Percentiles rank a stretch among this genome's conserved stretches.
Evolutionary conservation across 805 yeast genomes (phyloP).

Genomic region (Saccharomycopsis synnaedendra): DNA sequence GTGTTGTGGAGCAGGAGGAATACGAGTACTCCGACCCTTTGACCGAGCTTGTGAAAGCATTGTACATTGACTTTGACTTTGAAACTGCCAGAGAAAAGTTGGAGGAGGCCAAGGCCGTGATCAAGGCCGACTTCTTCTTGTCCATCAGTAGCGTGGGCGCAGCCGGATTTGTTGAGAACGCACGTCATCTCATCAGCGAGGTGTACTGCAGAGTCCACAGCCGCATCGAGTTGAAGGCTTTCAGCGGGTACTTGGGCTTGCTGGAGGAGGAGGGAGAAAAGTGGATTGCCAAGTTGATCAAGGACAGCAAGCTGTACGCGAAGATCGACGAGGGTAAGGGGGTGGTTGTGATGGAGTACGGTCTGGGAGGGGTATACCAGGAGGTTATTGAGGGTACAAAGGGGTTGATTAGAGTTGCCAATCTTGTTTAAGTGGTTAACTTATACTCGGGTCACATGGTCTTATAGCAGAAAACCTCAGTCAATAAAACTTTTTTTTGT

Average conservation of each 20-base stretch:
- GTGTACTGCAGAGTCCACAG: slow-evolving; percentile 44
- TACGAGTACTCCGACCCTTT: slow-evolving; percentile 60
- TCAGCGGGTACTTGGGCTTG: slow-evolving; percentile 34
- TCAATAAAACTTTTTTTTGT: too few species aligned
- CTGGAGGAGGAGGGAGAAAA: slow-evolving; percentile 36
- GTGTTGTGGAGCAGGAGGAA: slow-evolving; percentile 47
- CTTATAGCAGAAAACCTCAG: too few species aligned
- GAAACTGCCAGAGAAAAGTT: slow-evolving; percentile 39
- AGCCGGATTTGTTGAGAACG: slow-evolving; percentile 31
- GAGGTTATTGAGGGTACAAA: slow-evolving; percentile 61
- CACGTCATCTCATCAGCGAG: slow-evolving; percentile 40
- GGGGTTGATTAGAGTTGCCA: slow-evolving; percentile 26
- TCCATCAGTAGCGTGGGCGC: slow-evolving; percentile 23
- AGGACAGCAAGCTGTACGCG: slow-evolving; percentile 40
- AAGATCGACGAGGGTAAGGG: slow-evolving; percentile 42
- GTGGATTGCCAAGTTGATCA: slow-evolving; percentile 39
- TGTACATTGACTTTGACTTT: slow-evolving; percentile 50
- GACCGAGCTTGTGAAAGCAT: slow-evolving; percentile 40
- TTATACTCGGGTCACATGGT: too few species aligned
- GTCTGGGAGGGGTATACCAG: slow-evolving; percentile 47
- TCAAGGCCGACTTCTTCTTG: slow-evolving; percentile 49
- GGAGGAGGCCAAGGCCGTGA: slow-evolving; percentile 33
- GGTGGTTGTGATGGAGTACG: slow-evolving; percentile 42
- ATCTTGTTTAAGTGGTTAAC: too few species aligned
- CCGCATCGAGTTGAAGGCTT: slow-evolving; percentile 32